phyloP scores from a whole-genome alignment of 2,329 filamentous ascomycete genomes.

The Colletotrichum musae region DNA sequence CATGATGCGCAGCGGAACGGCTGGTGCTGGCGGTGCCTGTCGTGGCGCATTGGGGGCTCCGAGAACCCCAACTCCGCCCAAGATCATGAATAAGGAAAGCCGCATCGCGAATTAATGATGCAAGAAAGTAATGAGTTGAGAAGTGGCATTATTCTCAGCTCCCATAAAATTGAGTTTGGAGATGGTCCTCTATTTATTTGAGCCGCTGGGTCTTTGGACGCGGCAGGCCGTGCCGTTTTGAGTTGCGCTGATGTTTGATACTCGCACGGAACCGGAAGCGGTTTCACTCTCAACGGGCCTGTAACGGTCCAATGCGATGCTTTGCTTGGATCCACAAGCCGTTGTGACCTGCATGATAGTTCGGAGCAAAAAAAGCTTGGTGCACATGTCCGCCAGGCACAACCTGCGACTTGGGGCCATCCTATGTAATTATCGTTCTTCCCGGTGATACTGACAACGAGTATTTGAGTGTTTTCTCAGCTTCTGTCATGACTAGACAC shows the following conservation, averaged over 20 bases:
- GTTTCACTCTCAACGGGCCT: constrained; percentile 21
- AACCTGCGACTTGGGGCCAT: background rate
- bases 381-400: constrained; percentile 7
- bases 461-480: too few relatives aligned
- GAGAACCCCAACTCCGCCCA: background rate
- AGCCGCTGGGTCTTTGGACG: background rate
- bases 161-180: background rate
- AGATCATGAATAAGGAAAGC: background rate
- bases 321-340: too few relatives aligned
- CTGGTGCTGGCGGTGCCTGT: constrained; percentile 24
- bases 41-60: background rate
- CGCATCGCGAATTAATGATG: background rate
- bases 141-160: background rate
- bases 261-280: constrained; percentile 30
- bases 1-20: constrained; percentile 31
- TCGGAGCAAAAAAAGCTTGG: constrained; percentile 3
- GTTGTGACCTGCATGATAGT: background rate
- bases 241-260: constrained; percentile 29
- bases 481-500: too few relatives aligned
- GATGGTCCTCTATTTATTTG: background rate
- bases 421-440: too few relatives aligned
- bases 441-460: too few relatives aligned
- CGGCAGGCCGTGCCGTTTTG: constrained; percentile 1
- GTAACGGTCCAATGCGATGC: constrained; percentile 19
- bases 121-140: background rate